Percentiles rank a stretch among this genome's conserved stretches.
phyloP scores from a whole-genome alignment of 345 rosid genomes.

The Euphorbia lathyris region DNA sequence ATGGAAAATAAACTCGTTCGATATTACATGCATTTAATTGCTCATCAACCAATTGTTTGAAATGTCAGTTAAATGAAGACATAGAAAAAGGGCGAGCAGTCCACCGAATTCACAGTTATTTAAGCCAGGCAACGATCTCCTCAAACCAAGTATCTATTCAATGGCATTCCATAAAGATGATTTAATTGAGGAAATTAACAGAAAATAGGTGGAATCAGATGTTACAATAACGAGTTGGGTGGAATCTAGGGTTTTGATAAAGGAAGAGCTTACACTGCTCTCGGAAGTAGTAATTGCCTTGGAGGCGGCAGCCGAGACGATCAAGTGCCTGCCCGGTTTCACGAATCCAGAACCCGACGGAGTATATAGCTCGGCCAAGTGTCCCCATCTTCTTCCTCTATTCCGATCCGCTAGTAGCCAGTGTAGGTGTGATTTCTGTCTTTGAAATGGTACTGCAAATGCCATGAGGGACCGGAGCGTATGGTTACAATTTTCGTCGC shows the following conservation, averaged over 20 bases:
- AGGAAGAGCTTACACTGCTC: conserved; percentile 63
- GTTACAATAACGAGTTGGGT: not conserved
- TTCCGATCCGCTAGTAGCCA: not conserved
- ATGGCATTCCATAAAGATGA: not conserved
- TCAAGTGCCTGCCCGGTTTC: conserved; percentile 93
- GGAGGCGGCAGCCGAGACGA: conserved; percentile 94
- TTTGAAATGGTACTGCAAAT: too few relatives aligned
- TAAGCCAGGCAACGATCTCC: not conserved
- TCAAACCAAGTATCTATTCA: not conserved
- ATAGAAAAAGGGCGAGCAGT: not conserved
- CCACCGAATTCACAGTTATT: not conserved
- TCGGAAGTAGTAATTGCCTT: conserved; percentile 72
- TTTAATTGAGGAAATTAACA: not conserved
- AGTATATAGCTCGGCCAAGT: conserved; percentile 75
- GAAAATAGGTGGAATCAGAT: not conserved
- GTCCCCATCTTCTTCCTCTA: conserved; percentile 57
- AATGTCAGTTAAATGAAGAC: not conserved
- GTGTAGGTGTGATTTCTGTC: too few relatives aligned
- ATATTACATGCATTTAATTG: not conserved
- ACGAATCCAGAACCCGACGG: conserved; percentile 95
- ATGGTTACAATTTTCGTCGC: too few relatives aligned
- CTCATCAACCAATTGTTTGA: not conserved
- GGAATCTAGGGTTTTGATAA: conserved; percentile 11
- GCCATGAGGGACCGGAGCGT: too few relatives aligned
- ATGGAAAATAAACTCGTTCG: too few relatives aligned